Percentiles rank a stretch among this genome's conserved stretches.
Conservation (phyloP, 345 rosid genomes). For the Kernera saxatilis region DNA sequence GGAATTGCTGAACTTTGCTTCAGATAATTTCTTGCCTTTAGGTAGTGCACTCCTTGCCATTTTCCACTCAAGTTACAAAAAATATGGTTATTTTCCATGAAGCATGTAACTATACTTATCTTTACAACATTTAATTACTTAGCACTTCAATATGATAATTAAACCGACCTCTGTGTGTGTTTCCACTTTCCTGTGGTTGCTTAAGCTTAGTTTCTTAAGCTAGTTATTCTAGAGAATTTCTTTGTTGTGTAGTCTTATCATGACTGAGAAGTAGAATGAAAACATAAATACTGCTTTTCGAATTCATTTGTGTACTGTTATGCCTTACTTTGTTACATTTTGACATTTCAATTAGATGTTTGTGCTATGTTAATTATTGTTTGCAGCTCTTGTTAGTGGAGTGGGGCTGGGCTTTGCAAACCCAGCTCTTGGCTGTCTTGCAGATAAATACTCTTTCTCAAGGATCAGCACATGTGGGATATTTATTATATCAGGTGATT, state of each 20-base stretch:
- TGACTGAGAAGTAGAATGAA: not conserved
- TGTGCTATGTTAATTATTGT: not conserved
- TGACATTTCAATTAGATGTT: not conserved
- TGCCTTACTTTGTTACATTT: not conserved
- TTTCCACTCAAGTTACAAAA: not conserved
- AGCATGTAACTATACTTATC: not conserved
- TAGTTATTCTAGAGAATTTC: not conserved
- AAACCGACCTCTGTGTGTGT: not conserved
- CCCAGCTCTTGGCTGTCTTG: constrained; percentile 82
- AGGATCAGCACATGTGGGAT: constrained; percentile 73
- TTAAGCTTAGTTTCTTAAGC: not conserved
- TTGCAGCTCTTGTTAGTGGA: constrained; percentile 77
- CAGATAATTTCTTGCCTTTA: constrained; percentile 72
- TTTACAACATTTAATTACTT: not conserved
- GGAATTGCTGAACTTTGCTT: constrained; percentile 41
- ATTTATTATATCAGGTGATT: constrained; percentile 72
- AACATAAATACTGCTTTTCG: not conserved
- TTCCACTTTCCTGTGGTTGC: not conserved
- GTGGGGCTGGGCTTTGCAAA: constrained; percentile 77
- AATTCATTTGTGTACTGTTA: not conserved
- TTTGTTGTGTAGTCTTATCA: not conserved
- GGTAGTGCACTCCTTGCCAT: constrained; percentile 33
- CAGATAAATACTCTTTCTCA: constrained; percentile 63
- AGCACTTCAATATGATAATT: not conserved
- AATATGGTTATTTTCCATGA: not conserved